These are phyloP conservation scores for Cerioporus squamosus DNA, from an alignment of 1,284 basidiomycete genomes.

Conservation along the genomic window DNA sequence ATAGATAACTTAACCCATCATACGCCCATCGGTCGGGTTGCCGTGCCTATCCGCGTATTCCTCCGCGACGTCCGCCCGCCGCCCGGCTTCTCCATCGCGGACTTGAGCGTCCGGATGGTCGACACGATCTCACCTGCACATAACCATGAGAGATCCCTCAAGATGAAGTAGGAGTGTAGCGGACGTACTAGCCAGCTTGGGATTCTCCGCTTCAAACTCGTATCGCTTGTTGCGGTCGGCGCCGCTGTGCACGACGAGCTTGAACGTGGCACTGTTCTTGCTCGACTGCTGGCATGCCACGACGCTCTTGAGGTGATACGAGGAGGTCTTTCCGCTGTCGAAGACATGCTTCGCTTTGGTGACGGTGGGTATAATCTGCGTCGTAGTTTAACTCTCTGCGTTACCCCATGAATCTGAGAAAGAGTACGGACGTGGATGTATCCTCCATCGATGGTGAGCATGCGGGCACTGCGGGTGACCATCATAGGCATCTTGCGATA, in stretches of 20 bases:
- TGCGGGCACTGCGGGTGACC: constrained; percentile 88
- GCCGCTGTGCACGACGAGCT: constrained; percentile 71
- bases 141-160: not conserved
- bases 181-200: constrained; percentile 75
- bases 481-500: constrained; percentile 94
- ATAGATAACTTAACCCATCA: not conserved
- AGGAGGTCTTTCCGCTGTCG: constrained; percentile 87
- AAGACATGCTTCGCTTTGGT: constrained; percentile 85
- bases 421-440: constrained; percentile 93
- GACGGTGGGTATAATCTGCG: constrained; percentile 86
- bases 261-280: constrained; percentile 85
- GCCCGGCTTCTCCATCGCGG: constrained; percentile 49
- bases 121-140: constrained; percentile 70
- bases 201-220: constrained; percentile 95
- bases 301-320: constrained; percentile 91
- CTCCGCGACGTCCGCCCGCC: constrained; percentile 41
- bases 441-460: constrained; percentile 92
- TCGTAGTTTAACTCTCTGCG: not conserved
- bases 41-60: constrained; percentile 37
- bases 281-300: constrained; percentile 83
- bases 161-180: not conserved
- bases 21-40: constrained; percentile 16
- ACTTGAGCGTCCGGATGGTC: constrained; percentile 64
- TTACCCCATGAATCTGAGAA: constrained; percentile 8
- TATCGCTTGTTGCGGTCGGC: constrained; percentile 88